Percentiles rank a stretch among this genome's conserved stretches.
These are phyloP conservation scores for Dillenia turbinata DNA, from an alignment of 164 flowering plant genomes.

Conservation along the genomic window DNA sequence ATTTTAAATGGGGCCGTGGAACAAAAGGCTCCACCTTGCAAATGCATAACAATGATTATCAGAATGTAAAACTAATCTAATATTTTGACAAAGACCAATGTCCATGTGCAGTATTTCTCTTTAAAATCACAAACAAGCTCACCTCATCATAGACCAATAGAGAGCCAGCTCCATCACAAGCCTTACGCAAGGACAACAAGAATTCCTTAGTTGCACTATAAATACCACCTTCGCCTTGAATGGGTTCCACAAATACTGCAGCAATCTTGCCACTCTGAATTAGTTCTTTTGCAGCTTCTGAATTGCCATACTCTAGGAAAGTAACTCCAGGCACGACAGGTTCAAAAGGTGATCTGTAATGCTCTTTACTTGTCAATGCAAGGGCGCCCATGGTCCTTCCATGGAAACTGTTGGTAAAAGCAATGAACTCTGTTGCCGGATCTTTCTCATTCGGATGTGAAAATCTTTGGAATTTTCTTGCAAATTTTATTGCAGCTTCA, in stretches of 20 bases:
- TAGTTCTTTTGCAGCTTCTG: constrained; percentile 44
- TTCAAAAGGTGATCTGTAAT: constrained; percentile 80
- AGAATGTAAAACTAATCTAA: no score
- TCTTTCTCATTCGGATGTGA: constrained; percentile 40
- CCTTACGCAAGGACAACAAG: constrained; percentile 53
- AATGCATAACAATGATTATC: no score
- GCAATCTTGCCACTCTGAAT: constrained; percentile 65
- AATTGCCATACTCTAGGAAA: constrained; percentile 78
- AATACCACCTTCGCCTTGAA: constrained; percentile 98
- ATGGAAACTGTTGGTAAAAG: constrained; percentile 78
- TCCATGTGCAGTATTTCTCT: no score
- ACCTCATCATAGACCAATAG: constrained; percentile 96
- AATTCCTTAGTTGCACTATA: constrained; percentile 77
- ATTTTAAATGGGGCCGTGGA: background rate
- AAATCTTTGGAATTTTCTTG: constrained; percentile 73
- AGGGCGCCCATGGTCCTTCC: constrained; percentile 96
- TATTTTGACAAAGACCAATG: no score
- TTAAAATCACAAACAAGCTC: background rate
- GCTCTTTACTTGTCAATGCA: constrained; percentile 89
- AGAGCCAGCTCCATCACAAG: constrained; percentile 80
- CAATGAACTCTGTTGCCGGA: constrained; percentile 65
- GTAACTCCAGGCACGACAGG: constrained; percentile 98
- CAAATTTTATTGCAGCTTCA: constrained; percentile 95
- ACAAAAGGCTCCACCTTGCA: no score
- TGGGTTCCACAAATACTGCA: constrained; percentile 93